Evolutionary conservation across 2,329 filamentous ascomycete species (phyloP).

Genomic region (Purpureocillium lavendulum): DNA sequence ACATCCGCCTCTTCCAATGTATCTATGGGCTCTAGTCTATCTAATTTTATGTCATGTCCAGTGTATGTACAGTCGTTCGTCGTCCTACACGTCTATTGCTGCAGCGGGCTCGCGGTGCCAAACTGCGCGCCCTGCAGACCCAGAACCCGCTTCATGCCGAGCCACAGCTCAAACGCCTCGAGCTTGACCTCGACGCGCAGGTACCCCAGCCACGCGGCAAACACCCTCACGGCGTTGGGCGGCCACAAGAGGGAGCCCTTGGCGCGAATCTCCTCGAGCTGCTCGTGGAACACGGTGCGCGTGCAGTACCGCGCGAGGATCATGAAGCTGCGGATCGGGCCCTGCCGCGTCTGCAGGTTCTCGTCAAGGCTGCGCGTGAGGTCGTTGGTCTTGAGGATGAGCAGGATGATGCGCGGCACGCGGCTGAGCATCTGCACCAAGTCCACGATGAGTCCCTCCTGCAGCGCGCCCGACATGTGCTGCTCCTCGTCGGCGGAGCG

Average conservation of each 20-base stretch:
- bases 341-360: constrained; percentile 67
- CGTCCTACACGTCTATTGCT: constrained; percentile 5
- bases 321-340: constrained; percentile 56
- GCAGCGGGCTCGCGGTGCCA: constrained; percentile 13
- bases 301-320: constrained; percentile 63
- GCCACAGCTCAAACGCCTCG: constrained; percentile 54
- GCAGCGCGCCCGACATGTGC: constrained; percentile 73
- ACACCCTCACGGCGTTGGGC: constrained; percentile 42
- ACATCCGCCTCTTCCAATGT: too few relatives aligned
- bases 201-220: constrained; percentile 50
- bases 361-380: constrained; percentile 90
- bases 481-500: constrained; percentile 74
- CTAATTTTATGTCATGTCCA: background rate
- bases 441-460: constrained; percentile 81
- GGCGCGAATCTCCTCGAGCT: constrained; percentile 46
- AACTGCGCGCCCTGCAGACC: constrained; percentile 21
- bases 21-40: too few relatives aligned
- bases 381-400: constrained; percentile 98
- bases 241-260: constrained; percentile 51
- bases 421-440: constrained; percentile 81
- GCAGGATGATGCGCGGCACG: constrained; percentile 83
- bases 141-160: constrained; percentile 42
- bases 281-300: constrained; percentile 56
- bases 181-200: constrained; percentile 55
- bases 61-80: constrained; percentile 11